Base-by-base conservation (phyloP, 768 basidiomycete species). In the Hirschioporus abietinus region DNA sequence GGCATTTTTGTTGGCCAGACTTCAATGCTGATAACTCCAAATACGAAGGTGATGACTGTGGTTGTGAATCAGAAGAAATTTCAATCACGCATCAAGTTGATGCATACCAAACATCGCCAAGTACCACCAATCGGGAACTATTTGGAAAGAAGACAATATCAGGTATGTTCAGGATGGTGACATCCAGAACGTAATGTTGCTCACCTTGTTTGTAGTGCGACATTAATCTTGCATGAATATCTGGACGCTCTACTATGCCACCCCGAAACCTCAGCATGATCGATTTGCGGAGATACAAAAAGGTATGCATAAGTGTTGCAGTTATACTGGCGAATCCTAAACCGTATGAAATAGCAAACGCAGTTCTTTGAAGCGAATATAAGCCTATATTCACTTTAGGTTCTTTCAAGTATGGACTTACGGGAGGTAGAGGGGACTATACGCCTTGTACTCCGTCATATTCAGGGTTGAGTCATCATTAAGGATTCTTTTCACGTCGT, bases 161-260 rank as follows among this genome's bases (percentile, higher is more conserved):
- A 30, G 30, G 30, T 3, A 30, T 30, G 30, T 30, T 8, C 4
- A 52, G 42, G 42, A 20, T 52, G 12, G 12, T 12, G 42, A 15
- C 42, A 52, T 15, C 42, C 42, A 20, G 42, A 52, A 52, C 3
- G 4, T 15, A 52, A 2, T 52, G 42, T 10, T 10, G 20, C 20
- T 52, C 20, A 52, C 42, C 42, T 52, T 89, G 90, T 0, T 79
- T 81, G 73, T 95, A 95, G 61, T 78, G 77, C 17, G 83, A 79
- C 93, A 95, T 95, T 52, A 95, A 80, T 10, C 91, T 85, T n/a
- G 91, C 90, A 71, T 95, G 93, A 68, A 95, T 86, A 77, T 95
- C 93, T 1, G 90, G 88, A 71, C 93, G 91, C 70, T 93, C 93
- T 60, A 82, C 76, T 76, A 93, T 83, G 12, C 91, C 83, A 63